phyloP scores from a whole-genome alignment of 441 rosid species.

The Euphorbia neoarborescens region DNA sequence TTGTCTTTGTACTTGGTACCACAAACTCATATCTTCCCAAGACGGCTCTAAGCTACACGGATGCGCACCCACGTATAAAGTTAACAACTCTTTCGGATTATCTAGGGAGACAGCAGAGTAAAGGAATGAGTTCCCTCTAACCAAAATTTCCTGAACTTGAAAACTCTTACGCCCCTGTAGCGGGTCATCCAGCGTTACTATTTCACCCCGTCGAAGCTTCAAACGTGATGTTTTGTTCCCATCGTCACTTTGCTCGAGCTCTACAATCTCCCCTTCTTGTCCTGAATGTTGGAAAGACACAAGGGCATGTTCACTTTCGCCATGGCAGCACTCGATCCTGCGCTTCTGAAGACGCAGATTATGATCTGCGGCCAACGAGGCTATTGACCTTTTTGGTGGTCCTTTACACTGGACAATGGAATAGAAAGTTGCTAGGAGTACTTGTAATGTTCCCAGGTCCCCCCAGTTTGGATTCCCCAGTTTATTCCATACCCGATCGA shows the following conservation, averaged over 20 bases:
- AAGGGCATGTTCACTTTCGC: constrained; percentile 30
- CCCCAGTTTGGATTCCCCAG: constrained; percentile 63
- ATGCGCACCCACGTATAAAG: constrained; percentile 52
- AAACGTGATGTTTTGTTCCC: constrained; percentile 29
- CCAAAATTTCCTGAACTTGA: constrained; percentile 39
- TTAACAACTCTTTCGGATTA: constrained; percentile 29
- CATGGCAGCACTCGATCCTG: constrained; percentile 33
- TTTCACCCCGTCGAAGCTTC: constrained; percentile 38
- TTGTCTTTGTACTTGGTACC: constrained; percentile 69
- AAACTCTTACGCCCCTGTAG: constrained; percentile 41
- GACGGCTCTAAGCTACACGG: constrained; percentile 55
- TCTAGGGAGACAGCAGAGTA: constrained; percentile 36
- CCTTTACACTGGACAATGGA: constrained; percentile 47
- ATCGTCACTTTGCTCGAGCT: constrained; percentile 30
- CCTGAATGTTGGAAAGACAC: constrained; percentile 27
- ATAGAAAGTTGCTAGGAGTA: constrained; percentile 48
- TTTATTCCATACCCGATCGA: constrained; percentile 53
- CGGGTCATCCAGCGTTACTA: constrained; percentile 43
- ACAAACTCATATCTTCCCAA: constrained; percentile 62
- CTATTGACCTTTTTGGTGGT: constrained; percentile 47
- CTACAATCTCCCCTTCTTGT: constrained; percentile 43
- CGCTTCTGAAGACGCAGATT: constrained; percentile 50
- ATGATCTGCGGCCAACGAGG: constrained; percentile 44
- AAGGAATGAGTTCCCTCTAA: constrained; percentile 38
- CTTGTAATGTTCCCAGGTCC: constrained; percentile 50